phyloP scores from a whole-genome alignment of 495 filamentous ascomycete genomes.

The Pyronema omphalodes region DNA sequence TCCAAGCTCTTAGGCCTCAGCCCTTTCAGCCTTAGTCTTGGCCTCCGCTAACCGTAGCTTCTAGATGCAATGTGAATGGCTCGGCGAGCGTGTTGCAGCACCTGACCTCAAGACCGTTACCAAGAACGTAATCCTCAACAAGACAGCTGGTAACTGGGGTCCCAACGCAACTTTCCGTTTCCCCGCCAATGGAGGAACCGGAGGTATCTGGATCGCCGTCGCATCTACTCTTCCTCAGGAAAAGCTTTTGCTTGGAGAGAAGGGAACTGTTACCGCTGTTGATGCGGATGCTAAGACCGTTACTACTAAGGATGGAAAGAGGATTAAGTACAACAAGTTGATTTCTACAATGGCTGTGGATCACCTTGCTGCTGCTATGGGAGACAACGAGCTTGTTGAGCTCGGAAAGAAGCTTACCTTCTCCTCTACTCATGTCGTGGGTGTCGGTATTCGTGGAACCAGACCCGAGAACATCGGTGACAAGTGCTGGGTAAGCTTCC shows the following conservation, averaged over 20 bases:
- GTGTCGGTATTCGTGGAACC: slow-evolving; percentile 78
- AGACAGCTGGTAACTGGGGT: slow-evolving; percentile 94
- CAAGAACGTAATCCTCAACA: slow-evolving; percentile 86
- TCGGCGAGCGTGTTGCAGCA: slow-evolving; percentile 94
- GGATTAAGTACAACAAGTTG: slow-evolving; percentile 80
- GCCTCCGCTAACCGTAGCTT: not conserved
- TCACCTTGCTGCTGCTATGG: slow-evolving; percentile 69
- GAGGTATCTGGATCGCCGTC: slow-evolving; percentile 97
- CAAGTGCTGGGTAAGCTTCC: slow-evolving; percentile 76
- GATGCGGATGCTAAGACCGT: slow-evolving; percentile 70
- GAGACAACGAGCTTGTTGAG: slow-evolving; percentile 58
- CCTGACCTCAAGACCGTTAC: slow-evolving; percentile 92
- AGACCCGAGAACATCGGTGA: slow-evolving; percentile 95
- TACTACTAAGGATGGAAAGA: slow-evolving; percentile 66
- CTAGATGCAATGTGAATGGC: slow-evolving; percentile 99
- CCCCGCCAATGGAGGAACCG: slow-evolving; percentile 85
- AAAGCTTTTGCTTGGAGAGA: slow-evolving; percentile 75
- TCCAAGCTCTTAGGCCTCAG: not conserved
- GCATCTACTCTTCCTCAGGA: slow-evolving; percentile 82
- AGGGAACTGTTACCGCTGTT: slow-evolving; percentile 67
- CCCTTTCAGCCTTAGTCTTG: not conserved
- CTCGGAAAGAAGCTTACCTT: slow-evolving; percentile 90
- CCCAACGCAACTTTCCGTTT: slow-evolving; percentile 98
- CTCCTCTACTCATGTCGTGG: slow-evolving; percentile 92
- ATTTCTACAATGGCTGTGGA: slow-evolving; percentile 95